Evolutionary conservation across 2,329 filamentous ascomycete genomes (phyloP), one percentile per base, ranked within the genome.

Genomic region (Verticillium albo-atrum): DNA sequence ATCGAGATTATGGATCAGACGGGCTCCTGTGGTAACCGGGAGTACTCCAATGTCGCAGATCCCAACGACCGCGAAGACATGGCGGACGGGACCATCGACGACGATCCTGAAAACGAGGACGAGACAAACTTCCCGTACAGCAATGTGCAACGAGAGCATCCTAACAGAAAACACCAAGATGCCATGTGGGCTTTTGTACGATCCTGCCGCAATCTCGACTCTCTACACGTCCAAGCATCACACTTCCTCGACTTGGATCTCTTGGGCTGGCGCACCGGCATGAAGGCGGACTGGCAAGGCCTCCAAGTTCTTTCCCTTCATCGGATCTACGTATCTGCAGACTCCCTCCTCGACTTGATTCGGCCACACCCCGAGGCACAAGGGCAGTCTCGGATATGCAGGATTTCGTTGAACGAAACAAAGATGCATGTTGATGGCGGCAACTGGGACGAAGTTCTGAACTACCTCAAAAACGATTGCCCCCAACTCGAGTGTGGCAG

Each of bases 81-180:
- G 42, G 42, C 42, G 2, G 42, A 50, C n/a, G 42, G 42, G 5
- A 28, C 37, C 17, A 23, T 27, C 10, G 57, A 55, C 10, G 37
- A 58, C 7, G 12, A 20, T 14, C 52, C 54, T 12, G 47, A 58
- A 1, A 27, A 58, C n/a, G 56, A 56, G 20, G 52, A 55, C n/a
- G 9, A 37, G 28, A 27, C 30, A n/a, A 47, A 34, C 3, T 32
- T 57, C 20, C 56, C 52, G 12, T 54, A 56, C 4, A 58, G 59
- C 56, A 60, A 60, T n/a, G 4, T 58, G 15, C 59, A 60, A 23
- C 35, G 35, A 12, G n/a, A 34, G 3, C 52, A 60, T 37, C 56
- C 56, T 3, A 60, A 60, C 26, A 58, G 42, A 42, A 57, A 58
- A 28, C 37, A 56, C 15, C 59, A 60, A 25, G 26, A 53, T n/a